A percentile compares a stretch with the other conserved stretches of the same genome.
phyloP scores from a whole-genome alignment of 371 early-diverging fungal genomes.

The Rhizopus arrhizus region DNA sequence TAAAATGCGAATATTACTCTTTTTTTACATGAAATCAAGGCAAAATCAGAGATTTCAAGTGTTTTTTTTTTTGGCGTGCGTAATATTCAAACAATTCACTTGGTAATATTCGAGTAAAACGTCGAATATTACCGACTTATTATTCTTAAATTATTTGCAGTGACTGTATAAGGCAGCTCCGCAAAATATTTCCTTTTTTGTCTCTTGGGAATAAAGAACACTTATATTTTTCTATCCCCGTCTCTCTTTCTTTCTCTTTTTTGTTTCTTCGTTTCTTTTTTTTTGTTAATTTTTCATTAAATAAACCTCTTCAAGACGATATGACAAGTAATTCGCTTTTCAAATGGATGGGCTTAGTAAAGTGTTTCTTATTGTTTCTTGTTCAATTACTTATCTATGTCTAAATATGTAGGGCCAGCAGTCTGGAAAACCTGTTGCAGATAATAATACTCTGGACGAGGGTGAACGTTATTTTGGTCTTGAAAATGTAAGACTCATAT shows the following conservation, averaged over 20 bases:
- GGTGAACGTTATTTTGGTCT: slow-evolving; percentile 84
- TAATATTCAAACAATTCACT: too few species aligned
- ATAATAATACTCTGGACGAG: slow-evolving; percentile 44
- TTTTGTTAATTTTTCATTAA: not conserved
- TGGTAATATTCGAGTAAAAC: too few species aligned
- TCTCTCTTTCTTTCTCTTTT: slow-evolving; percentile 5
- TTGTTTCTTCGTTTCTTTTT: not conserved
- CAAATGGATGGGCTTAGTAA: slow-evolving; percentile 85
- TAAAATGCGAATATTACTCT: too few species aligned
- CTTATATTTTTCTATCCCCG: not conserved
- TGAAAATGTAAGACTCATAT: slow-evolving; percentile 76
- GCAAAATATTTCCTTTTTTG: too few species aligned
- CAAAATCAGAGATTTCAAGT: too few species aligned
- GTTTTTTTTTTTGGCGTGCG: too few species aligned
- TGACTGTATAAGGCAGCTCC: too few species aligned
- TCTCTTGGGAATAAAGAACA: too few species aligned
- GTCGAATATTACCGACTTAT: too few species aligned
- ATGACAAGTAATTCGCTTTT: slow-evolving; percentile 73
- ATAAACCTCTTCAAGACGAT: not conserved
- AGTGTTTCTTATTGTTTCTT: not conserved
- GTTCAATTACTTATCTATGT: not conserved
- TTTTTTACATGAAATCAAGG: too few species aligned
- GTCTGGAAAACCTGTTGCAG: slow-evolving; percentile 42
- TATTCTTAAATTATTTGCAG: too few species aligned
- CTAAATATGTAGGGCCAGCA: slow-evolving; percentile 38